Evolutionary conservation across 306 rosid genomes (phyloP), one percentile per base, ranked within the genome.

Genomic region (Quercus suber): DNA sequence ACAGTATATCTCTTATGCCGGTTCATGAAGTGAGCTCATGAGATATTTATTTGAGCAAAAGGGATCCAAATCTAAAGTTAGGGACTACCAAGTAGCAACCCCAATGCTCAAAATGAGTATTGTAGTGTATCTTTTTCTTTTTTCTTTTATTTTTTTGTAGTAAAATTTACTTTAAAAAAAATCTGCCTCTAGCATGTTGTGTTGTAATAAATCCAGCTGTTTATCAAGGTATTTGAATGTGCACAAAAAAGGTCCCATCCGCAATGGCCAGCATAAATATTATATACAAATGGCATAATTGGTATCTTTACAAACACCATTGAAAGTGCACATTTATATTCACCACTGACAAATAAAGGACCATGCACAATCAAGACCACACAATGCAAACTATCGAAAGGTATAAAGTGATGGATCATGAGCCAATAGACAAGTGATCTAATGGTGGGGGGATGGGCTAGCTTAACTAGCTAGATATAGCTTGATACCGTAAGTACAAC

Each of bases 221-320:
- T 49, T 49, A 49, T 49, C 53, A 12, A 49, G 15, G 17, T 13
- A 49, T 49, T 49, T 49, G 33, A 60, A 45, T 59, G 9, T 12
- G 28, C 45, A 53, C 20, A 33, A 63, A 68, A 68, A 33, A 35
- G 27, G 71, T 19, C 51, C 41, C 27, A 19, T 33, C 25, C 72
- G 51, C 53, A 13, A 28, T 13, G 2, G 3, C 10, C 35, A 3
- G 23, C 65, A 3, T 9, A 27, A 27, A 73, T 23, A 55, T 27
- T 27, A 12, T 27, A 6, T 20, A 52, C 52, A 21, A 11, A 20
- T n/a, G 59, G 53, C 35, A 45, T 8, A 65, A 31, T n/a, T 65
- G 69, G 27, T 4, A 31, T 35, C 10, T 77, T 33, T 49, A 69
- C 53, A 61, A 64, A 58, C 53, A 68, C 79, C 86, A 20, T 18